Conservation (phyloP, 2,329 filamentous ascomycete genomes). For the Colletotrichum karsti region DNA sequence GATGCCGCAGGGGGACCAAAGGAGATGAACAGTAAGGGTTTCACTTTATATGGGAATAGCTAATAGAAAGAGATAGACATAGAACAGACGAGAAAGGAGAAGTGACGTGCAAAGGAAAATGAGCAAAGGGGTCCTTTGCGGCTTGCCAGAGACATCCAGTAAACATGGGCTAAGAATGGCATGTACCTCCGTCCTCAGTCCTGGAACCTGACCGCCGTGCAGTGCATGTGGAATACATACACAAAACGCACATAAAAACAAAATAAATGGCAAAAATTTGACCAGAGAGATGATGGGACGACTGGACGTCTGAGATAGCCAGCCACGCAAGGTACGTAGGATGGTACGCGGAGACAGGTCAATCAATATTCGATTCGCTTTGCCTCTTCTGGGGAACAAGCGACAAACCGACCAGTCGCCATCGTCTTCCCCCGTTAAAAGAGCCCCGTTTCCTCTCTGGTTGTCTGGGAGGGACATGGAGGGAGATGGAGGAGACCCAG, state of each 20-base stretch:
- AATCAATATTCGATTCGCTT: background rate
- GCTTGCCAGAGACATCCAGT: background rate
- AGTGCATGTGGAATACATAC: background rate
- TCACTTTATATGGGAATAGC: background rate
- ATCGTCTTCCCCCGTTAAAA: background rate
- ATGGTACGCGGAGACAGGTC: background rate
- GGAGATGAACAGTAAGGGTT: conserved; percentile 5
- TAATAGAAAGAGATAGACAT: too few species aligned
- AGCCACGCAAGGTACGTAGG: conserved; percentile 4
- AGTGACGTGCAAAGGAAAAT: background rate
- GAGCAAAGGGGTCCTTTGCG: background rate
- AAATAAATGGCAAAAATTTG: background rate
- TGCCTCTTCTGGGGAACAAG: background rate
- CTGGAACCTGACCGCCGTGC: background rate
- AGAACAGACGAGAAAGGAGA: background rate
- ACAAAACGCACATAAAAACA: background rate
- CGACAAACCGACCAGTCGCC: background rate
- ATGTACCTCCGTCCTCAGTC: background rate
- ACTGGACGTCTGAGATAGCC: conserved; percentile 1
- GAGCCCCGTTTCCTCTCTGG: background rate
- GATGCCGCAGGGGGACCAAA: background rate
- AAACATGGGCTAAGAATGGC: background rate
- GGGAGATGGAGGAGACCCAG: background rate
- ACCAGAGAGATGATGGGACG: background rate
- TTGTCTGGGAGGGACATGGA: background rate